Conservation (phyloP, 202 grass and related monocot species). For the Setaria italica region DNA sequence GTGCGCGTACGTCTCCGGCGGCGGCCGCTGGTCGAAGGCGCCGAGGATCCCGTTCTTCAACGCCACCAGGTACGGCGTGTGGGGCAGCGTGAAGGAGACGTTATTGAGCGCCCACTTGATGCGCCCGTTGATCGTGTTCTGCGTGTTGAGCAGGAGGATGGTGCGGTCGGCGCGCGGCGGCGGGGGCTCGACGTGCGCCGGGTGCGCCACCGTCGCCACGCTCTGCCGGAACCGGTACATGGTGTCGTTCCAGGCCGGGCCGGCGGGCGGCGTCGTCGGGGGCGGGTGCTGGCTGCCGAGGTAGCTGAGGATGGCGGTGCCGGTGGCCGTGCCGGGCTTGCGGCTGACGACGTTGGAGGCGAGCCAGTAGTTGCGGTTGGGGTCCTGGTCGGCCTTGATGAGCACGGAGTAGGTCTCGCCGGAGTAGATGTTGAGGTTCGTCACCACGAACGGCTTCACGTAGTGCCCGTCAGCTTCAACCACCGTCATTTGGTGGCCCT, state of each 20-base stretch:
- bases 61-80: constrained; percentile 74
- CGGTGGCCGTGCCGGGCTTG: constrained; percentile 57
- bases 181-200: constrained; percentile 39
- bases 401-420: constrained; percentile 90
- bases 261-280: neutral
- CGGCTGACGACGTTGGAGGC: constrained; percentile 73
- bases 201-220: constrained; percentile 56
- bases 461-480: constrained; percentile 91
- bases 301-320: constrained; percentile 72
- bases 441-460: constrained; percentile 83
- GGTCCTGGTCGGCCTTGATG: constrained; percentile 71
- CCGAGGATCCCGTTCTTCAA: constrained; percentile 50
- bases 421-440: constrained; percentile 85
- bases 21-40: constrained; percentile 52
- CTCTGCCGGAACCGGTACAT: constrained; percentile 58
- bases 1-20: constrained; percentile 69
- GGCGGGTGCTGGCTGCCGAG: constrained; percentile 37
- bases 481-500: constrained; percentile 74
- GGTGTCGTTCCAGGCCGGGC: constrained; percentile 71
- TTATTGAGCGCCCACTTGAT: constrained; percentile 71
- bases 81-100: constrained; percentile 69
- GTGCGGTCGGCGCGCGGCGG: constrained; percentile 56
- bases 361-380: constrained; percentile 81
- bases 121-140: constrained; percentile 61
- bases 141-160: constrained; percentile 73